Base-by-base conservation (phyloP, 1,284 basidiomycete genomes). In the Inonotus obliquus region DNA sequence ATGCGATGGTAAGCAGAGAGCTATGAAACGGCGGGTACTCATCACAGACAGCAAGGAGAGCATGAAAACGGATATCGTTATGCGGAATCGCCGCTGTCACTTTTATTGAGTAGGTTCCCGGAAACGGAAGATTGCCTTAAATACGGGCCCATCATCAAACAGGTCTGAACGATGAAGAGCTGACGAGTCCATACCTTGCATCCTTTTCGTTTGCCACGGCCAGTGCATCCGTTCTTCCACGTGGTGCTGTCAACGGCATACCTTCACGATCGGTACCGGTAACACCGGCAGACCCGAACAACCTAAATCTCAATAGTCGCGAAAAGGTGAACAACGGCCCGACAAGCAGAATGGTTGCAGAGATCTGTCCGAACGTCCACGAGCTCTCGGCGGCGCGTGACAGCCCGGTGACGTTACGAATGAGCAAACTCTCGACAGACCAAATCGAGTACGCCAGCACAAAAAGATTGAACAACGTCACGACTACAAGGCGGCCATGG, bases 361-460 rank as follows among this genome's bases (percentile, higher is more conserved):
- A 48, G 25, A 63, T 55, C 47, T 63, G 62, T 11, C 62, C 62
- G 45, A 63, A 57, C 27, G 62, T 60, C 62, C 62, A 63, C 13
- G 39, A 44, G 21, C 38, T 54, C 7, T 63, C 62, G n/a, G 55
- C 54, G 14, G 38, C 54, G 9, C 39, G 59, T 11, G 57, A 54
- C 13, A 32, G 25, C 2, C 57, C 53, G 4, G 51, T 54, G 14
- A 53, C 54, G 23, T 63, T 63, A 13, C 58, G 58, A 4, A 44
- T 19, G 7, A 63, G 59, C 38, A 63, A 45, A 4, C 29, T 25
- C 48, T 63, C 62, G 7, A 63, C 39, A 21, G 53, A 44, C 62
- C 62, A 63, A 45, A 63, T 63, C n/a, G 54, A 45, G 27, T 60
- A 47, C 38, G 58, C 62, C n/a, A 63, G 47, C 41, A 51, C 41